Percentiles rank a stretch among this genome's conserved stretches.
Conservation (phyloP, 2,329 filamentous ascomycete species). For the Knoxdaviesia proteae region DNA sequence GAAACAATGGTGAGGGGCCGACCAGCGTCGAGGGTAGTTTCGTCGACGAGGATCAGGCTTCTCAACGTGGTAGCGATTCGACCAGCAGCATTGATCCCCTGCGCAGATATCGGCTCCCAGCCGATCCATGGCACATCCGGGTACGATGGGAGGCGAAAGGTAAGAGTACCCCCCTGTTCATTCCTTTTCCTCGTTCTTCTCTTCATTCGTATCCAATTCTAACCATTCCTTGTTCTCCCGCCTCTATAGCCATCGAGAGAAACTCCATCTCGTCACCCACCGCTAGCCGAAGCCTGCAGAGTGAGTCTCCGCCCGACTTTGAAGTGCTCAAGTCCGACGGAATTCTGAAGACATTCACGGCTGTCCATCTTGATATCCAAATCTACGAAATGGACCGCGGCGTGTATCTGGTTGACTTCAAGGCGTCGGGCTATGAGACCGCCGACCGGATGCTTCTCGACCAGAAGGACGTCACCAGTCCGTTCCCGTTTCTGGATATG, state of each 20-base stretch:
- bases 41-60: conserved; percentile 16
- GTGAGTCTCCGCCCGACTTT: no score
- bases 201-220: neutral
- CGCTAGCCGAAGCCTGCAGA: no score
- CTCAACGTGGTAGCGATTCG: conserved; percentile 14
- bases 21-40: conserved; percentile 21
- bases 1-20: conserved; percentile 17
- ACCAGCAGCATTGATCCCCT: conserved; percentile 26
- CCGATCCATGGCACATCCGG: conserved; percentile 86
- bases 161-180: conserved; percentile 17
- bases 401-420: conserved; percentile 95
- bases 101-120: conserved; percentile 62
- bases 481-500: conserved; percentile 90
- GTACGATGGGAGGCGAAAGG: conserved; percentile 75
- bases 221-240: neutral
- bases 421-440: conserved; percentile 89
- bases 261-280: no score
- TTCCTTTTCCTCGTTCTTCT: neutral
- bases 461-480: conserved; percentile 87
- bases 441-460: conserved; percentile 52
- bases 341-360: no score
- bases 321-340: no score
- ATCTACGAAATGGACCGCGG: conserved; percentile 84
- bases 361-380: conserved; percentile 69
- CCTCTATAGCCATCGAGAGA: neutral